Percentiles rank a stretch among this genome's conserved stretches.
phyloP scores from a whole-genome alignment of 2,329 filamentous ascomycete species.

The Xylariales sp. region DNA sequence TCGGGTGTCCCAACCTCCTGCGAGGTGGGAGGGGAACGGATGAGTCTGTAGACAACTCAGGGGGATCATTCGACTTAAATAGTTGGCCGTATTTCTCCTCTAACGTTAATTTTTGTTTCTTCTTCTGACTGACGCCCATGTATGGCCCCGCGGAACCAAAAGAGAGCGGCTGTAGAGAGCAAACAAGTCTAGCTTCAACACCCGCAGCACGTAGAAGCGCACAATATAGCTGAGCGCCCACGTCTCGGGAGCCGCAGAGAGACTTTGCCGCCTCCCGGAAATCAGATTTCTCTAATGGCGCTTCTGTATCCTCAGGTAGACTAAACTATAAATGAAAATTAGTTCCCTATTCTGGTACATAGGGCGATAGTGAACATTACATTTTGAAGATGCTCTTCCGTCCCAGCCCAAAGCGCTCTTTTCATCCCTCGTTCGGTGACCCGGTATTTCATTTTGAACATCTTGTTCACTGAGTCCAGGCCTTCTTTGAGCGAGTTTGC shows the following conservation, averaged over 20 bases:
- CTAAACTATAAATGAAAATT: constrained; percentile 57
- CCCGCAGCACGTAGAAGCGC: constrained; percentile 85
- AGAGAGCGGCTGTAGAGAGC: constrained; percentile 85
- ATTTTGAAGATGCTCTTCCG: constrained; percentile 68
- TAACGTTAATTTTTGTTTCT: constrained; percentile 45
- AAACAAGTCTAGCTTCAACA: constrained; percentile 84
- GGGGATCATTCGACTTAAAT: constrained; percentile 53
- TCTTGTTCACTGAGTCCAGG: constrained; percentile 73
- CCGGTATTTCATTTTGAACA: constrained; percentile 77
- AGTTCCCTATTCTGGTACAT: constrained; percentile 27
- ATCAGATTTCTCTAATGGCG: constrained; percentile 75
- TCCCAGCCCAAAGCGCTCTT: constrained; percentile 80
- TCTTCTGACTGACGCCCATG: constrained; percentile 56
- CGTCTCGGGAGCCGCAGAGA: constrained; percentile 84
- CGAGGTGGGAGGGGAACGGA: constrained; percentile 53
- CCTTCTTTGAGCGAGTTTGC: constrained; percentile 83
- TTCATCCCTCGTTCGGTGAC: constrained; percentile 78
- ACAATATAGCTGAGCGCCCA: constrained; percentile 92
- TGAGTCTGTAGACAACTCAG: constrained; percentile 47
- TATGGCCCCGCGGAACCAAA: constrained; percentile 68
- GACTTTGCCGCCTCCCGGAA: constrained; percentile 77
- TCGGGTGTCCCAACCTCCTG: constrained; percentile 64
- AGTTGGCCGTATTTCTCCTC: constrained; percentile 55
- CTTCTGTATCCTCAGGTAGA: constrained; percentile 72
- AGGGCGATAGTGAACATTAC: constrained; percentile 54